These are phyloP conservation scores for Glycyrrhiza uralensis DNA, from an alignment of 306 rosid species.

Conservation along the genomic window DNA sequence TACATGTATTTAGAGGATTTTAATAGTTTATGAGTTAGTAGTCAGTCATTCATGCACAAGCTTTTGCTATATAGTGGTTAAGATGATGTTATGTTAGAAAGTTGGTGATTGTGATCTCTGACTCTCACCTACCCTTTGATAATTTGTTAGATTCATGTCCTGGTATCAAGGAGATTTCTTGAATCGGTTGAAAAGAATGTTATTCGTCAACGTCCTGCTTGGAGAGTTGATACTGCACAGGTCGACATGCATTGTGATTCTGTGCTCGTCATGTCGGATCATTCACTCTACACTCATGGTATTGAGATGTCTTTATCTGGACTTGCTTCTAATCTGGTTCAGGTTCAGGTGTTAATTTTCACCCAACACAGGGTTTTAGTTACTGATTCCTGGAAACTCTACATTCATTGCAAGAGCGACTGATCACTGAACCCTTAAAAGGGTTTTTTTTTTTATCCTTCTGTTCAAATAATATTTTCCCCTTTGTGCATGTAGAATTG, in stretches of 20 bases:
- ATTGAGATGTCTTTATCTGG: constrained; percentile 14
- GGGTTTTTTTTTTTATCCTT: not conserved
- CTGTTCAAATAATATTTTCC: not conserved
- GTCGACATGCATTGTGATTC: constrained; percentile 49
- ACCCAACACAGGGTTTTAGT: not conserved
- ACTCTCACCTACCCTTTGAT: constrained; percentile 16
- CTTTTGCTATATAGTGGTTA: not conserved
- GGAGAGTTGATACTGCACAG: constrained; percentile 67
- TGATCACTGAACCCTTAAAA: not conserved
- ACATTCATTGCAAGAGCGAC: not conserved
- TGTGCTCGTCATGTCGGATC: constrained; percentile 71
- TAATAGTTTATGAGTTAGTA: not conserved
- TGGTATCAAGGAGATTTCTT: constrained; percentile 57
- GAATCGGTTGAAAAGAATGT: constrained; percentile 51
- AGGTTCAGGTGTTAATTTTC: not conserved
- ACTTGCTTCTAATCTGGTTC: not conserved
- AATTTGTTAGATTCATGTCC: constrained; percentile 44
- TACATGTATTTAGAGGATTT: not conserved
- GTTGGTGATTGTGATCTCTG: constrained; percentile 20
- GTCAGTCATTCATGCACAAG: not conserved
- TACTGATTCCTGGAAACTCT: not conserved
- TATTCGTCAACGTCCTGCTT: constrained; percentile 61
- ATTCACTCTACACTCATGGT: constrained; percentile 69
- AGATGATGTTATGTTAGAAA: too few species aligned
- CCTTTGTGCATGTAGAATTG: not conserved